These are phyloP conservation scores for Lactifluus echinatus DNA, from an alignment of 768 basidiomycete species.

Conservation along the genomic window DNA sequence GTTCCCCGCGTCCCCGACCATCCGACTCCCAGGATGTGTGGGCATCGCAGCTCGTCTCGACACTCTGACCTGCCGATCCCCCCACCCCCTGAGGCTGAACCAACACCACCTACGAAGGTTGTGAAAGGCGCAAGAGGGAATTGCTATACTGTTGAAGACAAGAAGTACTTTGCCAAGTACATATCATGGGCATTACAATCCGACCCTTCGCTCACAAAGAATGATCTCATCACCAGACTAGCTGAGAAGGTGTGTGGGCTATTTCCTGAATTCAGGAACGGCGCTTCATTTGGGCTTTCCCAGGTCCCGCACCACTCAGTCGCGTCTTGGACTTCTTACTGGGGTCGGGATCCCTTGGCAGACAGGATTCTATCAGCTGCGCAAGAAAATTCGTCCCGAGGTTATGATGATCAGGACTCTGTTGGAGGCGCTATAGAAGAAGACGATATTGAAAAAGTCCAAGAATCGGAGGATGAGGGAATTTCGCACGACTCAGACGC, in stretches of 20 bases:
- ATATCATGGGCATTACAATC: constrained; percentile 51
- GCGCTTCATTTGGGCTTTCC: neutral
- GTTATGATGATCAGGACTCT: neutral
- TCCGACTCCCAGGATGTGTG: neutral
- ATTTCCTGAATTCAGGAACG: neutral
- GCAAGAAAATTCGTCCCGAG: neutral
- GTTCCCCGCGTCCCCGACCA: neutral
- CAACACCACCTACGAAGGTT: constrained; percentile 50
- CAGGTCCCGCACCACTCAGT: constrained; percentile 19
- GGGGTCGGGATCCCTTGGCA: constrained; percentile 9
- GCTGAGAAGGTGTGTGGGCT: constrained; percentile 42
- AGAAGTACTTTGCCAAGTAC: constrained; percentile 57
- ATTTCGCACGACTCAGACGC: constrained; percentile 25
- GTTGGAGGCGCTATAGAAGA: constrained; percentile 19
- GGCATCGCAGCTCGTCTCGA: neutral
- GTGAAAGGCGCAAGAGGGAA: constrained; percentile 40
- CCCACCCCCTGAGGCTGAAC: constrained; percentile 58
- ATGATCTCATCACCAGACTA: constrained; percentile 45
- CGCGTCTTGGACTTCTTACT: constrained; percentile 11
- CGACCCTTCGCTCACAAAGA: constrained; percentile 44
- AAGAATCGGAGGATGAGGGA: constrained; percentile 22
- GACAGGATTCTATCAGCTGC: constrained; percentile 10
- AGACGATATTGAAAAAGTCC: constrained; percentile 29
- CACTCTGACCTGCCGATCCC: constrained; percentile 43
- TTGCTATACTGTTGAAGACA: constrained; percentile 59